Evolutionary conservation across 129 eudicot species (phyloP).

Genomic region (Saposhnikovia divaricata): DNA sequence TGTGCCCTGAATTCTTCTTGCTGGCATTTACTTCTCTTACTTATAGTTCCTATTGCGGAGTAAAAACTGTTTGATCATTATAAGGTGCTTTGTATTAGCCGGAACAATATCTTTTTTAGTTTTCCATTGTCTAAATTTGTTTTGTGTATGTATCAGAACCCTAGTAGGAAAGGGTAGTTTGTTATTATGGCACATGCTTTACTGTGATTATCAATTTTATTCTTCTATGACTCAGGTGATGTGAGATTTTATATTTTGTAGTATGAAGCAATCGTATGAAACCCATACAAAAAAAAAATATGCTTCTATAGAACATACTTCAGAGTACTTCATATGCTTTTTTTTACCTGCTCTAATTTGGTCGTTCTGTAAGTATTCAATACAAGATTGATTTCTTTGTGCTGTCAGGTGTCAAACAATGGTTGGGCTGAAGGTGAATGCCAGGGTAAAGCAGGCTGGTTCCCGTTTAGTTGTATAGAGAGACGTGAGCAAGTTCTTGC

Average conservation of each 20-base stretch:
- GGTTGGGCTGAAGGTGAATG: slow-evolving; percentile 99
- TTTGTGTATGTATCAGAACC: background rate
- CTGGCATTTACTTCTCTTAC: background rate
- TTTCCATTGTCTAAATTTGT: background rate
- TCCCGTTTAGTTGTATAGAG: slow-evolving; percentile 75
- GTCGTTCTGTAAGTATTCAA: background rate
- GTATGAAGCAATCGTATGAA: background rate
- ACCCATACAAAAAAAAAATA: background rate
- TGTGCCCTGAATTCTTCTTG: background rate
- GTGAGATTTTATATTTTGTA: background rate
- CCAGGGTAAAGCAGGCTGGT: slow-evolving; percentile 98
- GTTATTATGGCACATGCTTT: background rate
- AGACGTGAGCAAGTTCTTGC: slow-evolving; percentile 82
- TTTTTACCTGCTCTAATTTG: background rate
- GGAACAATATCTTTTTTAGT: background rate
- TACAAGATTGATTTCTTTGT: background rate
- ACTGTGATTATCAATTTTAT: background rate
- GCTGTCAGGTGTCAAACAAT: slow-evolving; percentile 60
- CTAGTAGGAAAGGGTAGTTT: background rate
- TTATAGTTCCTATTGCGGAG: background rate
- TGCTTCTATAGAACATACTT: background rate
- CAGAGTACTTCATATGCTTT: background rate
- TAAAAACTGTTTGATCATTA: background rate
- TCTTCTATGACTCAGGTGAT: background rate
- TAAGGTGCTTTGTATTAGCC: background rate